phyloP scores from a whole-genome alignment of 441 rosid species.

The Capsella rubella region DNA sequence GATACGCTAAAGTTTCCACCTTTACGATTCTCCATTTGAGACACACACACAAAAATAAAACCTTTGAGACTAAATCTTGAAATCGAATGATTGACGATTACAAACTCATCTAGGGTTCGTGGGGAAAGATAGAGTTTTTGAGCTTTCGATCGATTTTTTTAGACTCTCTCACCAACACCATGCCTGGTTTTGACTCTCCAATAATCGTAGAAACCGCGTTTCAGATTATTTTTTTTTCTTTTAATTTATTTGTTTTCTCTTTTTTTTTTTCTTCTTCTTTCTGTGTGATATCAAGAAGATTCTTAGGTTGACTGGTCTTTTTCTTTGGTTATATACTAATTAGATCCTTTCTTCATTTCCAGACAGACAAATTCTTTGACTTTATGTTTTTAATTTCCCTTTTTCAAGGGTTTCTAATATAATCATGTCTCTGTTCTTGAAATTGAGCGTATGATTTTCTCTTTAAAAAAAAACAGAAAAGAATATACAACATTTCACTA shows the following conservation, averaged over 20 bases:
- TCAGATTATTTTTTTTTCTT: background rate
- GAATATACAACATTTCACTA: conserved; percentile 12
- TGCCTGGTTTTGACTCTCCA: conserved; percentile 47
- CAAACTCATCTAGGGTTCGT: conserved; percentile 30
- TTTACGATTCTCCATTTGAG: conserved; percentile 45
- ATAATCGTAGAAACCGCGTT: conserved; percentile 50
- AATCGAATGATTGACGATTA: conserved; percentile 30
- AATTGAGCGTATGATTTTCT: conserved; percentile 33
- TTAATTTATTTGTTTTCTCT: too few relatives aligned
- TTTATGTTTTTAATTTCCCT: conserved; percentile 33
- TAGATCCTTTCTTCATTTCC: conserved; percentile 46
- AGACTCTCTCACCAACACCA: conserved; percentile 43
- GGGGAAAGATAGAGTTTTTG: conserved; percentile 23
- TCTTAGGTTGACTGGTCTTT: conserved; percentile 49
- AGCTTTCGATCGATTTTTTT: conserved; percentile 30
- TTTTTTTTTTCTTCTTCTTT: background rate
- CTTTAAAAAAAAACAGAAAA: background rate
- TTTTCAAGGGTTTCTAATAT: conserved; percentile 22
- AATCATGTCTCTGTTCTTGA: conserved; percentile 34
- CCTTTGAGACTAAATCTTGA: conserved; percentile 13
- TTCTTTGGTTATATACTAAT: conserved; percentile 31
- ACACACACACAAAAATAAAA: background rate
- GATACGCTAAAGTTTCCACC: conserved; percentile 49
- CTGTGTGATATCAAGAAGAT: conserved; percentile 45
- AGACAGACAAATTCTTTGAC: conserved; percentile 47